Evolutionary conservation across 805 yeast genomes (phyloP).

Genomic region (Yarrowia sp.): DNA sequence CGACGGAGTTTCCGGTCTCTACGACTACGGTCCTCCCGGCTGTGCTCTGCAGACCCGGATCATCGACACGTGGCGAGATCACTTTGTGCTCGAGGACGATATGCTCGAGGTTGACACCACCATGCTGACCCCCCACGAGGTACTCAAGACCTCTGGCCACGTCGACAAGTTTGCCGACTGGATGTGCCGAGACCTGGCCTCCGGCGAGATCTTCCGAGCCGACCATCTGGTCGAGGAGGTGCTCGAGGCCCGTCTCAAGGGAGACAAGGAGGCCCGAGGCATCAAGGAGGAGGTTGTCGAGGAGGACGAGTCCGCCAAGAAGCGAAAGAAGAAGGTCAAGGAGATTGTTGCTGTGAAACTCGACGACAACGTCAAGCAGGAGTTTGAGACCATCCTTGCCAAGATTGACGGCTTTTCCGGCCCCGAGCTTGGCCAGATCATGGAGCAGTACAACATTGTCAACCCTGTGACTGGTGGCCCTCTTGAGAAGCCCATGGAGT

Average conservation of each 20-base stretch:
- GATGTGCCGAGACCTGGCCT: conserved; percentile 95
- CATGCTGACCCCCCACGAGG: conserved; percentile 97
- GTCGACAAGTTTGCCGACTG: conserved; percentile 98
- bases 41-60: conserved; percentile 97
- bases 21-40: conserved; percentile 99
- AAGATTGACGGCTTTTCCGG: conserved; percentile 93
- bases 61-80: conserved; percentile 95
- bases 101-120: conserved; percentile 99
- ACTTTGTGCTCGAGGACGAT: conserved; percentile 94
- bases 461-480: conserved; percentile 89
- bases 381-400: conserved; percentile 84
- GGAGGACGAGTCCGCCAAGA: conserved; percentile 84
- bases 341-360: conserved; percentile 87
- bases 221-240: conserved; percentile 99
- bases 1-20: conserved; percentile 97
- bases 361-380: conserved; percentile 73
- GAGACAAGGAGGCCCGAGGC: conserved; percentile 97
- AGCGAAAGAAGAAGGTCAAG: conserved; percentile 87
- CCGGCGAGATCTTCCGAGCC: conserved; percentile 98
- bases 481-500: conserved; percentile 87
- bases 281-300: conserved; percentile 64
- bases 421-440: conserved; percentile 83
- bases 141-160: conserved; percentile 97
- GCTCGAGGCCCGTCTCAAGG: conserved; percentile 90
- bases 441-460: conserved; percentile 74